A percentile compares a stretch with the other conserved stretches of the same genome.
These are phyloP conservation scores for Tricholoma matsutake DNA, from an alignment of 768 basidiomycete species.

Conservation along the genomic window DNA sequence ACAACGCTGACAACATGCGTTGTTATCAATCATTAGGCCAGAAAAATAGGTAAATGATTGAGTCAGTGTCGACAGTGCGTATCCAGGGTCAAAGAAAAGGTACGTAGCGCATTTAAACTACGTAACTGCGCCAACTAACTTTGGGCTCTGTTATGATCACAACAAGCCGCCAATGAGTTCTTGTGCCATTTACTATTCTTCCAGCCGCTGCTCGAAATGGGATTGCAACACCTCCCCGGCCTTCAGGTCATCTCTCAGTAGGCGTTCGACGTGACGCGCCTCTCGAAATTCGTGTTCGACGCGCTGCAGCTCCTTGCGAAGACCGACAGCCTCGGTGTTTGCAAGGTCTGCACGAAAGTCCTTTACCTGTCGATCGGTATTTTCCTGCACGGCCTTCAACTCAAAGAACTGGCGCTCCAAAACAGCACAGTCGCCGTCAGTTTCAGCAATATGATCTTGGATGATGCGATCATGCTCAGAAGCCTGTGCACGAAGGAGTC, in stretches of 20 bases:
- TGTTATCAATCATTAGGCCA: no score
- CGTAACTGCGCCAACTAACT: no score
- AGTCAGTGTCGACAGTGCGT: no score
- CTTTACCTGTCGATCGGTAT: conserved; percentile 58
- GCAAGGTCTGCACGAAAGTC: conserved; percentile 56
- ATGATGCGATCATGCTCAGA: conserved; percentile 63
- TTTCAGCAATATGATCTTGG: conserved; percentile 87
- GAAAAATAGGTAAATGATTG: no score
- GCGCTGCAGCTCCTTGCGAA: conserved; percentile 71
- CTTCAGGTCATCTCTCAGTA: conserved; percentile 71
- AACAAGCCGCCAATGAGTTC: no score
- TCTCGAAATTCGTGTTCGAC: conserved; percentile 70
- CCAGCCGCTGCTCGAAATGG: conserved; percentile 63
- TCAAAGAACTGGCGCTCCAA: conserved; percentile 86
- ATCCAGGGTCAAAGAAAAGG: no score
- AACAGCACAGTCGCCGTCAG: conserved; percentile 91
- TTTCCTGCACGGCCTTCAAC: conserved; percentile 59
- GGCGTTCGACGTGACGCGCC: conserved; percentile 62
- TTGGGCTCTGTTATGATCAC: no score
- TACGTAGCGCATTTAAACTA: no score
- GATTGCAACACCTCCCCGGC: conserved; percentile 66
- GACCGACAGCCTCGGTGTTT: conserved; percentile 62
- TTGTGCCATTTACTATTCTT: no score
- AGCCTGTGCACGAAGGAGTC: conserved; percentile 68
- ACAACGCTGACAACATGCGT: no score